Evolutionary conservation across 1,284 basidiomycete species (phyloP).

Genomic region (Grifola frondosa): DNA sequence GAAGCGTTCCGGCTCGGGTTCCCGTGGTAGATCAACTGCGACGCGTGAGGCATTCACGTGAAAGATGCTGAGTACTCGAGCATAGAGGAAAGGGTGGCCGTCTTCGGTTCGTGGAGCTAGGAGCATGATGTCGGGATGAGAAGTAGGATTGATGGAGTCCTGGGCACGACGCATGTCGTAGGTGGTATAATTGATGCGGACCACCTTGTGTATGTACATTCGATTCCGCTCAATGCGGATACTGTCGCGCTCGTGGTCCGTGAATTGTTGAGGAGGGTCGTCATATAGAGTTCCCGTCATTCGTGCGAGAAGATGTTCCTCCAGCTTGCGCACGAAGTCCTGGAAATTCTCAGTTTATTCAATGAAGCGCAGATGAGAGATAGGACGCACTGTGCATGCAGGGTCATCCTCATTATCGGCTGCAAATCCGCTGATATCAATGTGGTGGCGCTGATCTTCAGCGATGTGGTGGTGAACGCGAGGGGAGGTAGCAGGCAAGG

Average conservation of each 20-base stretch:
- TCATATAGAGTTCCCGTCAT: conserved; percentile 8
- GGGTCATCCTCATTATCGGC: no score
- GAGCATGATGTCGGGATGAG: conserved; percentile 37
- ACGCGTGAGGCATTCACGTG: conserved; percentile 21
- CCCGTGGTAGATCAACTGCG: conserved; percentile 7
- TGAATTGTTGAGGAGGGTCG: conserved; percentile 19
- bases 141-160: conserved; percentile 28
- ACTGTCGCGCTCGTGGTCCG: conserved; percentile 4
- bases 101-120: conserved; percentile 22
- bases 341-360: conserved; percentile 5
- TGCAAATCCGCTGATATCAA: conserved; percentile 11
- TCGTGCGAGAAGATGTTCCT: conserved; percentile 24
- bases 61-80: conserved; percentile 22
- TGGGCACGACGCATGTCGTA: conserved; percentile 4
- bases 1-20: conserved; percentile 15
- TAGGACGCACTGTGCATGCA: no score
- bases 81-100: conserved; percentile 24
- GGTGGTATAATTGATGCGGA: conserved; percentile 1
- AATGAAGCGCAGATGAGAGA: no score
- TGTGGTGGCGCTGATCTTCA: conserved; percentile 1
- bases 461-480: conserved; percentile 14
- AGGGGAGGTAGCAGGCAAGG: conserved; percentile 6
- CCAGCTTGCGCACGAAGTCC: conserved; percentile 22
- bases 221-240: conserved; percentile 1
- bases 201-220: conserved; percentile 1